These are phyloP conservation scores for Aspergillus sp. DNA, from an alignment of 2,329 filamentous ascomycete species.

Conservation along the genomic window DNA sequence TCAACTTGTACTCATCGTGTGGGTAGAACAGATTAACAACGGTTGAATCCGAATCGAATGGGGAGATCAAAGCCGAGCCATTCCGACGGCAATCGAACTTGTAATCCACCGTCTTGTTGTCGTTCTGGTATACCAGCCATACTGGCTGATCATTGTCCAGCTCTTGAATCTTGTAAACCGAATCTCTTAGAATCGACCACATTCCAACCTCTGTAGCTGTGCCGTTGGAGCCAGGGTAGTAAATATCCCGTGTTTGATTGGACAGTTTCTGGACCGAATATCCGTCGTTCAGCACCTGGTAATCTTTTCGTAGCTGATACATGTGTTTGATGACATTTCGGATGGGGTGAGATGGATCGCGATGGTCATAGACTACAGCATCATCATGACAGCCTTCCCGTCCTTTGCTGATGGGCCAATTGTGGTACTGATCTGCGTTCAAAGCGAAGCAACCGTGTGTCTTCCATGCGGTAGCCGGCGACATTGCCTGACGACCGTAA, in stretches of 20 bases:
- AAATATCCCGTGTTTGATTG: conserved; percentile 54
- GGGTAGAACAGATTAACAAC: conserved; percentile 66
- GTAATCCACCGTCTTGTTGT: conserved; percentile 53
- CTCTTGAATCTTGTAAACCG: conserved; percentile 54
- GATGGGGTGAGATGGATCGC: conserved; percentile 62
- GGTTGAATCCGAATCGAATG: conserved; percentile 54
- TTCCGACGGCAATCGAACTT: conserved; percentile 57
- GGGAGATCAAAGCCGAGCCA: conserved; percentile 54
- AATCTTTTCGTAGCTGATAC: conserved; percentile 59
- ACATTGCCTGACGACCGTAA: conserved; percentile 64
- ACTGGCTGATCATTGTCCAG: conserved; percentile 50
- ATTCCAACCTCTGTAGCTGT: conserved; percentile 58
- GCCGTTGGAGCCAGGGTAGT: conserved; percentile 53
- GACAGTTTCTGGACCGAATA: conserved; percentile 57
- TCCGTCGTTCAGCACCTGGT: conserved; percentile 60
- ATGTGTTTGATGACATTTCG: conserved; percentile 62
- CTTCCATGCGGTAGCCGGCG: conserved; percentile 62
- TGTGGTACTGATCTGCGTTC: conserved; percentile 56
- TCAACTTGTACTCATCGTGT: conserved; percentile 57
- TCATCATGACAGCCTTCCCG: conserved; percentile 58
- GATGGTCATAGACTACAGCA: conserved; percentile 58
- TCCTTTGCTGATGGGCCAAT: conserved; percentile 58
- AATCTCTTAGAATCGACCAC: conserved; percentile 59
- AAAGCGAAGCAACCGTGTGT: conserved; percentile 64
- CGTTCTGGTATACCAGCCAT: conserved; percentile 48